Evolutionary conservation across 768 basidiomycete genomes (phyloP), one percentile per base, ranked within the genome.

Genomic region (Trametes gibbosa): DNA sequence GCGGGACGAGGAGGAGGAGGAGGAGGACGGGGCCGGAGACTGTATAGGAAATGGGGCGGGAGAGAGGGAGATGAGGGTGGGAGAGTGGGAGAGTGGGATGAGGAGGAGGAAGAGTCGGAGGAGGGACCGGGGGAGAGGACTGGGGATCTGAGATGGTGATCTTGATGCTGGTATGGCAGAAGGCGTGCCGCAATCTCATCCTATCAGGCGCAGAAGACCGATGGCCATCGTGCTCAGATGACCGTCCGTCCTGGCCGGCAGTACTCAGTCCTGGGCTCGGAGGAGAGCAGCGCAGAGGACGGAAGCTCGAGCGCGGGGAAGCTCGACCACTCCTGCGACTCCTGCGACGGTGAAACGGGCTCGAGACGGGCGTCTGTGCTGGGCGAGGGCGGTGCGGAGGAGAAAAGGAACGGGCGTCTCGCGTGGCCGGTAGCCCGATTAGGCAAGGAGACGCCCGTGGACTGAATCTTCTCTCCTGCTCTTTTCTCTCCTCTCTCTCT

Each of bases 361-460:
- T n/a, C 47, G 16, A 39, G 46, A 10, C 32, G 34, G 42, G 50
- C 27, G 48, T 19, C n/a, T 41, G 35, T 23, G 37, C n/a, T n/a
- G n/a, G n/a, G n/a, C n/a, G 2, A 3, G 27, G 19, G 7, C 13
- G 5, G 13, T n/a, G 39, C 41, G 48, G 48, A 41, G 27, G 35
- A 23, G 39, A n/a, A 2, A 10, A 25, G 29, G 39, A 29, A 40
- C 23, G 58, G 51, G 37, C 19, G 49, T 24, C 50, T 34, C 32
- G 56, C 8, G 42, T 24, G 41, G 14, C 27, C 13, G 16, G 46
- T 2, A 39, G 9, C 58, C 57, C 2, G 37, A 49, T 59, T 35
- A 25, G 53, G 58, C 1, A 7, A 34, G 59, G 34, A 56, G 43
- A 21, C 59, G 59, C 59, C 59, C 49, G n/a, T 8, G 4, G 16